Evolutionary conservation across 2,329 filamentous ascomycete species (phyloP), one percentile per base, ranked within the genome.

Genomic region (Trichoderma sp.): DNA sequence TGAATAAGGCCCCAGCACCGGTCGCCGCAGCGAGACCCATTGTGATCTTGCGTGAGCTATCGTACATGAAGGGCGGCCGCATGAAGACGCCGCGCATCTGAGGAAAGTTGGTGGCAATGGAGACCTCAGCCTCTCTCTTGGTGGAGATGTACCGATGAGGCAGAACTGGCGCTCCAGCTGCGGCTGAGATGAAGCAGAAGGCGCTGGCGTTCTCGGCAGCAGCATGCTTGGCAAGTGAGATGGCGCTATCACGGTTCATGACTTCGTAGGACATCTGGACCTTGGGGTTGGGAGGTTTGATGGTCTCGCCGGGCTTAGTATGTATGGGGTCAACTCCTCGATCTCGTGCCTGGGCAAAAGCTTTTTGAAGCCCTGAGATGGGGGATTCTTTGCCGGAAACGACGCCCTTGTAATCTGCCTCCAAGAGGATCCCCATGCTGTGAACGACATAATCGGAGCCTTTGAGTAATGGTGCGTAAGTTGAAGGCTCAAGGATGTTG

Each of bases 331-430:
- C 94, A 73, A 86, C 88, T 72, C 91, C 90, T 75, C 91, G 89
- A 81, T 85, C 87, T 41, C 92, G 93, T 2, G 89, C 88, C 1
- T 90, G 83, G 69, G 92, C 91, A 83, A 98, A 97, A 31, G 95
- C 94, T 80, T 93, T 92, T 77, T 91, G 90, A 16, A 99, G 86
- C 1, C 95, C 96, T 7, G 91, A 85, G 71, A 97, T 85, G n/a
- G 95, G 91, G 0, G 94, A 95, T 81, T 98, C 95, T 76, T 90
- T 91, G 68, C 97, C 97, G 24, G 91, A 93, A 31, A 99, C 83
- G 18, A 98, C 93, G 79, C 93, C 94, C 85, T 99, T 99, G 90
- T 99, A 99, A 87, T 99, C 97, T 67, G 95, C 95, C 87, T 99
- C 97, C 11, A 99, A 90, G 21, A 99, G 89, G 80, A 99, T 98